Percentiles rank a stretch among this genome's conserved stretches.
phyloP scores from a whole-genome alignment of 169 alveolate species.

The Cryptosporidium viatorum region DNA sequence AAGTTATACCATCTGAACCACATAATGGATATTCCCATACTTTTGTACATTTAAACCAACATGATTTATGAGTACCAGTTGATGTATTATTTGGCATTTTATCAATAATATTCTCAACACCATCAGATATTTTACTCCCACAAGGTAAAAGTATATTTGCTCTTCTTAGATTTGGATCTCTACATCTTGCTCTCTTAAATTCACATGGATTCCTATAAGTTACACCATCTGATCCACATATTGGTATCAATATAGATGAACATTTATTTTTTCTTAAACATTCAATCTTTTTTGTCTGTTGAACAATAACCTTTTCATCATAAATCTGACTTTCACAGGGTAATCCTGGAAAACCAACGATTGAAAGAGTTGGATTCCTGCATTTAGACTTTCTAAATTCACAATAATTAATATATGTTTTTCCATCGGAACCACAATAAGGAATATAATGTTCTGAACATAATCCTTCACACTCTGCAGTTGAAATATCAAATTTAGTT shows the following conservation, averaged over 20 bases:
- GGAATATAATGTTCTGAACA: slow-evolving; percentile 74
- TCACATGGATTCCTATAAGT: slow-evolving; percentile 70
- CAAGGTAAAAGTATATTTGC: slow-evolving; percentile 59
- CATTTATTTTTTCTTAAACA: slow-evolving; percentile 42
- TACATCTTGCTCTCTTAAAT: slow-evolving; percentile 59
- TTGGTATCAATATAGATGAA: slow-evolving; percentile 24
- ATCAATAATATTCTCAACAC: slow-evolving; percentile 35
- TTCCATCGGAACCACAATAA: slow-evolving; percentile 60
- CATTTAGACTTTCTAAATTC: slow-evolving; percentile 63
- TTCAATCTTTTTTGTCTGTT: slow-evolving; percentile 37
- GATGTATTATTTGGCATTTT: slow-evolving; percentile 55
- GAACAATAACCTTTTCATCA: slow-evolving; percentile 47
- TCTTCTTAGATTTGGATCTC: slow-evolving; percentile 43
- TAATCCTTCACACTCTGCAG: slow-evolving; percentile 34
- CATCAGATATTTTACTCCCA: slow-evolving; percentile 44
- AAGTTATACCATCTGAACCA: slow-evolving; percentile 75
- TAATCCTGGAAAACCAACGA: slow-evolving; percentile 72
- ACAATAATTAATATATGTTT: slow-evolving; percentile 54
- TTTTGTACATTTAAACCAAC: slow-evolving; percentile 72
- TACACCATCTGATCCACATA: slow-evolving; percentile 69
- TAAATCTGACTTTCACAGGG: slow-evolving; percentile 71
- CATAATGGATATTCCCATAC: slow-evolving; percentile 73
- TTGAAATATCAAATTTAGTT: background rate
- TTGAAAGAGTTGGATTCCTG: slow-evolving; percentile 37
- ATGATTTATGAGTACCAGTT: background rate